Base-by-base conservation (phyloP, 192 early-diverging fungal species). In the Gryganskiella cystojenkinii region DNA sequence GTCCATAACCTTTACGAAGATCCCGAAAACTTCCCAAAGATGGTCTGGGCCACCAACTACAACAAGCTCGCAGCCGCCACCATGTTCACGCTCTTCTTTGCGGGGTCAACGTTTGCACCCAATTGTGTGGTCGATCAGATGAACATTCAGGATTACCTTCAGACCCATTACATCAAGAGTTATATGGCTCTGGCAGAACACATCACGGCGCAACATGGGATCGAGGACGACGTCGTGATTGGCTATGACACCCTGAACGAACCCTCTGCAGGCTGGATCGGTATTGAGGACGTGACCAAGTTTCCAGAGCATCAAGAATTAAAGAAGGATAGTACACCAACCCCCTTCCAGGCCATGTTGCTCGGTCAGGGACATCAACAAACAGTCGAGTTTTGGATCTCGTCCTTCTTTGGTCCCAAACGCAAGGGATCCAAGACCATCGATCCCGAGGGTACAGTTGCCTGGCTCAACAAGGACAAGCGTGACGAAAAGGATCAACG, bases 31-130 rank as follows among this genome's bases (percentile, higher is more conserved):
- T 89, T 80, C 42, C 86, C 87, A 47, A 84, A 79, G 47, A 89
- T 89, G 87, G 84, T 89, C 10, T 89, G 87, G 87, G 74, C 70
- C 24, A 89, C 87, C 37, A 89, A 89, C 30, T 87, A 89, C 67
- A 64, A 75, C 56, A 84, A 84, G n/a, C 61, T 89, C 5, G 84
- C 87, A 13, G 79, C 84, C 0, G 71, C 84, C 0, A 87, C 87
- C 37, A 84, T 90, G 79, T 88, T 86, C 33, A 88, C 86, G 0
- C 70, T 85, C 17, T 87, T 87, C 64, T 89, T 82, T 65, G 83
- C 73, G 15, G 84, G 86, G 28, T 70, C 62, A 3, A 60, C 68
- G 4, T 87, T 79, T 84, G 86, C 84, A 3, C 82, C 87, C 14
- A 47, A 73, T 19, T 87, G 87, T 61, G 51, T 74, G 25, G 79